Conservation (phyloP, 1,284 basidiomycete genomes). For the Pterulicium gracile region DNA sequence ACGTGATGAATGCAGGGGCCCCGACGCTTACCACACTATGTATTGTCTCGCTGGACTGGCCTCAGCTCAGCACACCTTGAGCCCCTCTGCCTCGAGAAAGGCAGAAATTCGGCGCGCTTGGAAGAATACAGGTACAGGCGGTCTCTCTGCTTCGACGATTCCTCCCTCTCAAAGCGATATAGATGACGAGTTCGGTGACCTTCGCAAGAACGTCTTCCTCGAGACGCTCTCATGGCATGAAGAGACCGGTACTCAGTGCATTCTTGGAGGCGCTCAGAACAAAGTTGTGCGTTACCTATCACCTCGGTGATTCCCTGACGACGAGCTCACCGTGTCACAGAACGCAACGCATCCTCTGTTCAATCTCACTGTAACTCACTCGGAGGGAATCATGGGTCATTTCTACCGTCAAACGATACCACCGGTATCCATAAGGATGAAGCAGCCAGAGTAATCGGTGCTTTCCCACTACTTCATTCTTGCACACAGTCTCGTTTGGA, state of each 20-base stretch:
- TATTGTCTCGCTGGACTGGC: slow-evolving; percentile 89
- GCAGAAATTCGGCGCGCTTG: slow-evolving; percentile 33
- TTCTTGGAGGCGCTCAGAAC: slow-evolving; percentile 59
- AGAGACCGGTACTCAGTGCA: slow-evolving; percentile 49
- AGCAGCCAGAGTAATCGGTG: no score
- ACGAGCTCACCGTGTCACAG: no score
- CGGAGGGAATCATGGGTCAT: slow-evolving; percentile 61
- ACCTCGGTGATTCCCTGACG: no score
- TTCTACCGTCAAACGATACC: slow-evolving; percentile 63
- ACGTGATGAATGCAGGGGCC: slow-evolving; percentile 28
- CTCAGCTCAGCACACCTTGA: slow-evolving; percentile 71
- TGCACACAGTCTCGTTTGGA: no score
- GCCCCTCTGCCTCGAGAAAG: slow-evolving; percentile 34
- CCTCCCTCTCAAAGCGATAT: slow-evolving; percentile 4
- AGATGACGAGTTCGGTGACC: slow-evolving; percentile 12
- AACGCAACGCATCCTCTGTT: slow-evolving; percentile 88
- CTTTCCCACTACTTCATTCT: no score
- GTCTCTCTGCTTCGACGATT: slow-evolving; percentile 4
- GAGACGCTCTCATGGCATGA: slow-evolving; percentile 67
- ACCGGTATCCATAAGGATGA: not conserved
- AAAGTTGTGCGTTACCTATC: slow-evolving; percentile 47
- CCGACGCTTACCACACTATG: slow-evolving; percentile 87
- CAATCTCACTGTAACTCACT: slow-evolving; percentile 70
- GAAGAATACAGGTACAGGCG: slow-evolving; percentile 23
- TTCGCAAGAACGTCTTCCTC: slow-evolving; percentile 46